Evolutionary conservation across 768 basidiomycete genomes (phyloP).

Genomic region (Trametes cingulata): DNA sequence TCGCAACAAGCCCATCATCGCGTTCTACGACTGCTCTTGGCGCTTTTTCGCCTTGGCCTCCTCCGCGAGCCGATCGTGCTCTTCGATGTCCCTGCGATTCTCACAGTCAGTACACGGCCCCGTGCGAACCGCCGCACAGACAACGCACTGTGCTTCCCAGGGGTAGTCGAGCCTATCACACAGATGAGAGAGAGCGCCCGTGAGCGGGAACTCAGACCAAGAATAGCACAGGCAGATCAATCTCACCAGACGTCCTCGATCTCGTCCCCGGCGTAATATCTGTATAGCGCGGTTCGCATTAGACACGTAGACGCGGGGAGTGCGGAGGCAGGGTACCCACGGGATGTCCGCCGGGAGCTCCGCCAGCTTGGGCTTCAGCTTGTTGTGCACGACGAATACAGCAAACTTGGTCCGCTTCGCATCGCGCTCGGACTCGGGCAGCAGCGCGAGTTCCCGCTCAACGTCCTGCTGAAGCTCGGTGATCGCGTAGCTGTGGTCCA

Average conservation of each 20-base stretch:
- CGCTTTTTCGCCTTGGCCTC: conserved; percentile 12
- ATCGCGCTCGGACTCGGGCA: conserved; percentile 76
- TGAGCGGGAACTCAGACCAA: too few relatives aligned
- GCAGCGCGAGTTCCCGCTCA: conserved; percentile 60
- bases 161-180: conserved; percentile 75
- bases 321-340: conserved; percentile 43
- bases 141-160: conserved; percentile 73
- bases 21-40: not conserved
- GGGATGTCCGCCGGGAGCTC: conserved; percentile 64
- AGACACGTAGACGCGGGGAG: not conserved
- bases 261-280: conserved; percentile 84
- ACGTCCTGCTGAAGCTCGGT: conserved; percentile 90
- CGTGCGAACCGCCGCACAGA: conserved; percentile 9
- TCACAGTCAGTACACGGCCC: conserved; percentile 5
- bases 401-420: conserved; percentile 75
- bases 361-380: conserved; percentile 83
- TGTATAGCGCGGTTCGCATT: conserved; percentile 20
- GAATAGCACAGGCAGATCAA: conserved; percentile 8
- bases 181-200: conserved; percentile 8
- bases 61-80: conserved; percentile 64
- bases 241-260: conserved; percentile 70
- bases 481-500: conserved; percentile 72
- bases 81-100: conserved; percentile 64
- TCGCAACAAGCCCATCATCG: not conserved
- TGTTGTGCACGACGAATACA: conserved; percentile 95